Base-by-base conservation (phyloP, 2,329 filamentous ascomycete genomes). In the Sphaerulina vaccinii region DNA sequence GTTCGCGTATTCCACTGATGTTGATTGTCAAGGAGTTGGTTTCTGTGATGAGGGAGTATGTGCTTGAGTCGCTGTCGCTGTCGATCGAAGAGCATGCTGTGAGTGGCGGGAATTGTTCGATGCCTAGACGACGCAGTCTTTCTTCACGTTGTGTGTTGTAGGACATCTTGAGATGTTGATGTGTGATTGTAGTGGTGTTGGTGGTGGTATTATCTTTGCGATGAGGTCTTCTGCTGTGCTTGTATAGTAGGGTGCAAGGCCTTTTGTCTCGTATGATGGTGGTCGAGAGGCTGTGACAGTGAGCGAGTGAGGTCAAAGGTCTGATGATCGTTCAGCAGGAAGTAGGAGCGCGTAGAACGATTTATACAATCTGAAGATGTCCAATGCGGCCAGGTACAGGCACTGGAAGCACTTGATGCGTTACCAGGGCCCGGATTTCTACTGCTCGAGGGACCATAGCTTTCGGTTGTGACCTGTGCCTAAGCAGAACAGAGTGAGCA, bases 41-140 rank as follows among this genome's bases (percentile, higher is more conserved):
- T 11, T 24, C 21, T 24, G 49, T 9, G 24, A 35, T 42, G 22
- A 24, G 18, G 13, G 22, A 37, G 3, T 21, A 45, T 11, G n/a
- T 48, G 45, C 38, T 36, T 50, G n/a, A n/a, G n/a, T n/a, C n/a
- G n/a, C 15, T 22, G 27, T 47, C 36, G 32, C 35, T 50, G 21
- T 47, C 38, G 32, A 21, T 18, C 38, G 43, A 48, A 10, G 22
- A 39, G 21, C 19, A 58, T 32, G 24, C 55, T n/a, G 36, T 54
- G 32, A 18, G 49, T 29, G 58, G 46, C 16, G 65, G 62, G 3
- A 66, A 55, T 46, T 65, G 64, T 50, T 68, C 59, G 51, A 68
- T 62, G 23, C 62, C 61, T 18, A 67, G 62, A 35, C 60, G 51
- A 29, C 24, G 51, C 23, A 64, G 56, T 21, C 49, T 56, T 24